Evolutionary conservation across 169 alveolate species (phyloP).

Genomic region (Cryptosporidium parvum): DNA sequence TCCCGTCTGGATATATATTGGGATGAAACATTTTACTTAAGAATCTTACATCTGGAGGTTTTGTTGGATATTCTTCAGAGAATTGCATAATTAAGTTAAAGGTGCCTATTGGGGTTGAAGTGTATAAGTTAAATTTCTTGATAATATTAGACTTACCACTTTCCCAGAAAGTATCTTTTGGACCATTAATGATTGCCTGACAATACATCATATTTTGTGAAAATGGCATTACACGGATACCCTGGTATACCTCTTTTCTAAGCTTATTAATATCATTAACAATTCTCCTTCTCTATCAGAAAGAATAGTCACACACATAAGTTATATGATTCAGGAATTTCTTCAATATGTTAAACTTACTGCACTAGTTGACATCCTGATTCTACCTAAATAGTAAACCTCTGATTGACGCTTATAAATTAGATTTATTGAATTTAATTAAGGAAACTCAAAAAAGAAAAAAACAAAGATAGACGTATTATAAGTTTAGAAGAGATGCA

Average conservation of each 20-base stretch:
- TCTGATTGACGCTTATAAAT: not conserved
- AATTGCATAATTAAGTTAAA: constrained; percentile 91
- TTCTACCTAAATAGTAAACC: not conserved
- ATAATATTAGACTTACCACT: constrained; percentile 87
- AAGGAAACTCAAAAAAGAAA: not conserved
- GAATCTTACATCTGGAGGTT: constrained; percentile 87
- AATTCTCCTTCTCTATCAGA: constrained; percentile 84
- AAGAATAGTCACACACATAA: not conserved
- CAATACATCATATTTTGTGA: constrained; percentile 94
- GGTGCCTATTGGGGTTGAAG: constrained; percentile 75
- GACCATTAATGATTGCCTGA: constrained; percentile 98
- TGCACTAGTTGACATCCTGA: constrained; percentile 63
- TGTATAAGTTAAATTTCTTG: not conserved
- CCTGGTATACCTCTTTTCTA: constrained; percentile 92
- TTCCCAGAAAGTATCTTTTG: constrained; percentile 98
- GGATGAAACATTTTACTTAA: constrained; percentile 88
- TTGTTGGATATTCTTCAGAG: constrained; percentile 87
- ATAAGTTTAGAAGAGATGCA: not conserved
- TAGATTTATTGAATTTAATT: not conserved
- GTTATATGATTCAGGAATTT: not conserved
- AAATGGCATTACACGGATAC: constrained; percentile 95
- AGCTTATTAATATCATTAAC: constrained; percentile 93
- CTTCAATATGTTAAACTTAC: constrained; percentile 2
- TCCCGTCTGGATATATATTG: constrained; percentile 94
- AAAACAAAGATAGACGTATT: no score